phyloP scores from a whole-genome alignment of 768 basidiomycete genomes.

The Suillus sp. region DNA sequence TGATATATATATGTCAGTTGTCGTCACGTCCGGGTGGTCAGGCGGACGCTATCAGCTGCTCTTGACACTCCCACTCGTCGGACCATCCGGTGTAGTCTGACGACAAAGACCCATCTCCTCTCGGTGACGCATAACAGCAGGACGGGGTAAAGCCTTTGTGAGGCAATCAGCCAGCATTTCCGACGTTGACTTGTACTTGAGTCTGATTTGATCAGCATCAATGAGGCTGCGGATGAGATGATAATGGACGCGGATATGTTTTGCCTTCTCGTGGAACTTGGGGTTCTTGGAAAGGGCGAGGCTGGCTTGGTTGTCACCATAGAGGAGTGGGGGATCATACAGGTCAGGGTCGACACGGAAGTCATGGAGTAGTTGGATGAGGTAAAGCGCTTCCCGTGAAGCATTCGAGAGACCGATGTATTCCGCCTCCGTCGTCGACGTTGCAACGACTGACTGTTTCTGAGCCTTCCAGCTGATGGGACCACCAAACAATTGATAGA shows the following conservation, averaged over 20 bases:
- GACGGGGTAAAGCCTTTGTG: background rate
- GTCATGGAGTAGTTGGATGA: constrained; percentile 15
- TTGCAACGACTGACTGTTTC: background rate
- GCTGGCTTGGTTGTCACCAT: constrained; percentile 35
- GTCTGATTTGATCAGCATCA: background rate
- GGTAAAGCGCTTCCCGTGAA: background rate
- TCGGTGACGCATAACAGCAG: background rate
- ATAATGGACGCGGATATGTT: constrained; percentile 38
- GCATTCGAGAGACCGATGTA: background rate
- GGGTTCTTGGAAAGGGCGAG: constrained; percentile 29
- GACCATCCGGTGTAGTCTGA: background rate
- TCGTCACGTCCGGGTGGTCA: too few species aligned
- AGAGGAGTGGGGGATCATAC: constrained; percentile 17
- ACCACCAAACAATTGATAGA: background rate
- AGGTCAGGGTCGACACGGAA: constrained; percentile 14
- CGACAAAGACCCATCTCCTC: background rate
- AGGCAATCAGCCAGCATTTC: background rate
- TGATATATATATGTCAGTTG: too few species aligned
- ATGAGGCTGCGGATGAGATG: constrained; percentile 25
- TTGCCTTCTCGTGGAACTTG: constrained; percentile 31
- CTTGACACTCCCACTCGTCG: background rate
- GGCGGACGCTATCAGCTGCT: too few species aligned
- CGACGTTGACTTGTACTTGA: background rate
- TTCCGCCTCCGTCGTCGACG: background rate
- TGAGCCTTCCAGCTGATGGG: constrained; percentile 1